phyloP scores from a whole-genome alignment of 2,329 filamentous ascomycete genomes.

The Paramyrothecium sp. region DNA sequence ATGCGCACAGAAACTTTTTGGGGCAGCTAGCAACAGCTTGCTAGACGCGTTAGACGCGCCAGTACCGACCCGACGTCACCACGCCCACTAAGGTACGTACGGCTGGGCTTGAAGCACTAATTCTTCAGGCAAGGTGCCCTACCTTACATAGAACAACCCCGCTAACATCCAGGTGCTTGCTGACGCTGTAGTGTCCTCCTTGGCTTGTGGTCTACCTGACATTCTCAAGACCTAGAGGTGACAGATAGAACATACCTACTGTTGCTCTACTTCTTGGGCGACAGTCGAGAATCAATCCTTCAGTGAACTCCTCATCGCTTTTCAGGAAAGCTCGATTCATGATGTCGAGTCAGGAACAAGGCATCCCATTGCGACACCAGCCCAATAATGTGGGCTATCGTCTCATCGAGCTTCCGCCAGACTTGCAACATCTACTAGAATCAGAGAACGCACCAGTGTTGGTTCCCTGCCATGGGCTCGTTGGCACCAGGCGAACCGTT shows the following conservation, averaged over 20 bases:
- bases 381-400: slow-evolving; percentile 53
- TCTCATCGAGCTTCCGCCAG: slow-evolving; percentile 60
- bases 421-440: slow-evolving; percentile 55
- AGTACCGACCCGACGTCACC: neutral
- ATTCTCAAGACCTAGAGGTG: too few species aligned
- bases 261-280: too few species aligned
- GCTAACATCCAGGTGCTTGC: too few species aligned
- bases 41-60: neutral
- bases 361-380: slow-evolving; percentile 49
- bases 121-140: too few species aligned
- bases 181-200: too few species aligned
- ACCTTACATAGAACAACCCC: too few species aligned
- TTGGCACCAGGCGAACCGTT: too few species aligned
- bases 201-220: too few species aligned
- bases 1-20: neutral
- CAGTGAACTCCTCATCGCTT: neutral
- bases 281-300: neutral
- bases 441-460: slow-evolving; percentile 52
- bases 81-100: too few species aligned
- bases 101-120: too few species aligned
- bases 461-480: slow-evolving; percentile 14
- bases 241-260: too few species aligned
- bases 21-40: neutral
- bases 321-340: slow-evolving; percentile 2
- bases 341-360: slow-evolving; percentile 48